Evolutionary conservation across 192 early-diverging fungal genomes (phyloP).

Genomic region (Coemansia sp.): DNA sequence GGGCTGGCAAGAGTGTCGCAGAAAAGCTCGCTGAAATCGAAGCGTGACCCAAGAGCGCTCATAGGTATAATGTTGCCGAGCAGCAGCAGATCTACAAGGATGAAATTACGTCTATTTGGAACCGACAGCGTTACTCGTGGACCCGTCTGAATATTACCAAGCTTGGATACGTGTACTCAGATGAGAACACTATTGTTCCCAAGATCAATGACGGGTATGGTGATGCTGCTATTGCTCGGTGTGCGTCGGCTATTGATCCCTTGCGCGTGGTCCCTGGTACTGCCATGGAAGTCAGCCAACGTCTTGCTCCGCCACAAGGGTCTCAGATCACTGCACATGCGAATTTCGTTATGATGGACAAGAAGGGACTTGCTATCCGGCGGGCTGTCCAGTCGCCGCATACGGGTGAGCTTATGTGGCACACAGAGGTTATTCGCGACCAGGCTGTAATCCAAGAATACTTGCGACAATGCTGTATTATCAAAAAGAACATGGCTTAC

Average conservation of each 20-base stretch:
- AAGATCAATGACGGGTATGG: too few species aligned
- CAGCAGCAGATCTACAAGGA: too few species aligned
- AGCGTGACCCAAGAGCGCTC: too few species aligned
- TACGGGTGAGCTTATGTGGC: slow-evolving; percentile 73
- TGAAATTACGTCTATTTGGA: too few species aligned
- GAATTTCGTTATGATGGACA: slow-evolving; percentile 47
- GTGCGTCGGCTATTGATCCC: slow-evolving; percentile 22
- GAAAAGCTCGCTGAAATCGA: too few species aligned
- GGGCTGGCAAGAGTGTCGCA: too few species aligned
- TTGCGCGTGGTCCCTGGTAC: slow-evolving; percentile 31
- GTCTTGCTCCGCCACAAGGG: slow-evolving; percentile 14
- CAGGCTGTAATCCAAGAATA: slow-evolving; percentile 88
- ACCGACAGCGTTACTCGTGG: too few species aligned
- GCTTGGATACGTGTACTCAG: too few species aligned
- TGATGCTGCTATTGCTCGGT: too few species aligned
- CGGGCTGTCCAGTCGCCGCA: slow-evolving; percentile 52
- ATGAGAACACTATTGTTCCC: too few species aligned
- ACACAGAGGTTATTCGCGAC: slow-evolving; percentile 80
- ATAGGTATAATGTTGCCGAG: too few species aligned
- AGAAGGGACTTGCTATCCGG: slow-evolving; percentile 46
- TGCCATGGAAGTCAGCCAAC: slow-evolving; percentile 48
- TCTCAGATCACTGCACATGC: slow-evolving; percentile 39
- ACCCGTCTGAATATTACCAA: too few species aligned
- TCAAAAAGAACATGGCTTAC: slow-evolving; percentile 64
- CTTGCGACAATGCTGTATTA: slow-evolving; percentile 78